A percentile compares a stretch with the other conserved stretches of the same genome.
Evolutionary conservation across 176 grass and related monocot genomes (phyloP).

Genomic region (Pontederia paniculata): DNA sequence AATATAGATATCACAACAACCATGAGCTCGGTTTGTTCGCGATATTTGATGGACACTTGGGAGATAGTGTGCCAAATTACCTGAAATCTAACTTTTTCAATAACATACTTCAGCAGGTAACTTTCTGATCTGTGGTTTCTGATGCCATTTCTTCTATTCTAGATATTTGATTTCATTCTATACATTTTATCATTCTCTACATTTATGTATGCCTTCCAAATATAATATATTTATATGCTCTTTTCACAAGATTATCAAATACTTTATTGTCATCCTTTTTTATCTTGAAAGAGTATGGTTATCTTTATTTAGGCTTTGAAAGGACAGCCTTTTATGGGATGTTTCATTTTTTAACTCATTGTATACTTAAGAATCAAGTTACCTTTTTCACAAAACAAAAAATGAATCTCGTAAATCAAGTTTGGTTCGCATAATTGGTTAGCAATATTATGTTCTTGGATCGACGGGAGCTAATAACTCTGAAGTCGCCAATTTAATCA

Average conservation of each 20-base stretch:
- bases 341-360: too few species aligned
- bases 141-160: conserved; percentile 3
- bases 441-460: too few species aligned
- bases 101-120: conserved; percentile 81
- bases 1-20: conserved; percentile 69
- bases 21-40: conserved; percentile 91
- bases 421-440: too few species aligned
- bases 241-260: not conserved
- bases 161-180: conserved; percentile 3
- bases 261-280: not conserved
- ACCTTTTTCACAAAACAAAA: too few species aligned
- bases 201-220: too few species aligned
- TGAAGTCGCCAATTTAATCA: too few species aligned
- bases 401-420: too few species aligned
- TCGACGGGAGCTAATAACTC: too few species aligned
- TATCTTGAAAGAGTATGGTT: not conserved
- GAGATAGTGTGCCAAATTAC: conserved; percentile 78
- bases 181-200: not conserved
- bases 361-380: too few species aligned
- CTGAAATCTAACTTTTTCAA: conserved; percentile 80
- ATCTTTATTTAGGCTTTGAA: too few species aligned
- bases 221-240: too few species aligned
- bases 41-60: conserved; percentile 97
- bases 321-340: too few species aligned
- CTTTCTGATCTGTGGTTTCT: conserved; percentile 12